These are phyloP conservation scores for Arthroderma uncinatum DNA, from an alignment of 2,329 filamentous ascomycete genomes.

Conservation along the genomic window DNA sequence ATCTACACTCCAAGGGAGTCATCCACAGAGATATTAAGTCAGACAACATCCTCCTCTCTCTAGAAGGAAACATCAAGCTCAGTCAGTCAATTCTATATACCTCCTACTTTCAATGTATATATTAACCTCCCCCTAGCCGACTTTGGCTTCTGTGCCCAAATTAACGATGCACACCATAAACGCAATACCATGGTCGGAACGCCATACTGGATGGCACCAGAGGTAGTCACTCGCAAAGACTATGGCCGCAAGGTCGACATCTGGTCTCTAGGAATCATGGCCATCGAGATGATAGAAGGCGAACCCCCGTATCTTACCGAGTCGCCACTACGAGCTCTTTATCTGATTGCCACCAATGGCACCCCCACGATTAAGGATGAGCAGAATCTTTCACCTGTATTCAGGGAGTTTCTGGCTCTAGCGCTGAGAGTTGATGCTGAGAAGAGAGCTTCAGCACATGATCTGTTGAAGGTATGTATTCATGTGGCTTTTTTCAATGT, in stretches of 20 bases:
- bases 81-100: conserved; percentile 48
- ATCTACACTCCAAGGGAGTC: conserved; percentile 92
- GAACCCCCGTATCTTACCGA: conserved; percentile 95
- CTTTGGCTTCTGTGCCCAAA: conserved; percentile 97
- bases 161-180: conserved; percentile 94
- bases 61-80: conserved; percentile 94
- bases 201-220: conserved; percentile 99
- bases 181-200: conserved; percentile 98
- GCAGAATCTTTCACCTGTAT: conserved; percentile 64
- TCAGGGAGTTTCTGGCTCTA: conserved; percentile 84
- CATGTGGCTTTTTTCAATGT: not conserved
- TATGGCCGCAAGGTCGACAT: conserved; percentile 98
- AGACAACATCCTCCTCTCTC: conserved; percentile 87
- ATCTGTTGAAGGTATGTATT: conserved; percentile 70
- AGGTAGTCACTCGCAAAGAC: conserved; percentile 93
- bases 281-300: conserved; percentile 99
- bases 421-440: conserved; percentile 95
- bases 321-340: conserved; percentile 81
- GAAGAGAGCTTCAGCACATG: conserved; percentile 88
- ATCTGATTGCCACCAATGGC: conserved; percentile 92
- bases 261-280: conserved; percentile 98
- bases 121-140: conserved; percentile 51
- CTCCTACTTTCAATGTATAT: not conserved
- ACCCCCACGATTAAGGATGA: conserved; percentile 93
- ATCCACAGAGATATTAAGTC: conserved; percentile 99